These are phyloP conservation scores for Teratosphaeria pseudoeucalypti DNA, from an alignment of 2,329 filamentous ascomycete genomes.

Conservation along the genomic window DNA sequence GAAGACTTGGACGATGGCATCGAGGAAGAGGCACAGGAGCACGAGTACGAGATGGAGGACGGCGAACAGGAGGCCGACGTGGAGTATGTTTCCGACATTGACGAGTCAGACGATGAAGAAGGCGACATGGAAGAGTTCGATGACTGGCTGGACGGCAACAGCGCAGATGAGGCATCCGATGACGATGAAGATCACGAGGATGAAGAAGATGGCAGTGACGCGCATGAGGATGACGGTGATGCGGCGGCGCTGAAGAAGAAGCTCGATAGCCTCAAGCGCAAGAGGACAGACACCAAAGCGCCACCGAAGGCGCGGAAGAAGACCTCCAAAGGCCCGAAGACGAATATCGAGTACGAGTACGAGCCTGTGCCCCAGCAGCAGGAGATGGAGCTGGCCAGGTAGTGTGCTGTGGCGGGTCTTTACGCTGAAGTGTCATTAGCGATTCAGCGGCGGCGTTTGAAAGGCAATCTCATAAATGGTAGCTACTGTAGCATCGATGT, in stretches of 20 bases:
- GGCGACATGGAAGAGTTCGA: conserved; percentile 76
- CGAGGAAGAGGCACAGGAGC: conserved; percentile 58
- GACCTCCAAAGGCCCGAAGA: conserved; percentile 46
- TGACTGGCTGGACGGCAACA: conserved; percentile 78
- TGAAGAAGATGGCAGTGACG: conserved; percentile 38
- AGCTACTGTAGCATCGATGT: background rate
- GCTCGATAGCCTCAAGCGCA: conserved; percentile 46
- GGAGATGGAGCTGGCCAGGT: conserved; percentile 24
- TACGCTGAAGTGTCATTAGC: background rate
- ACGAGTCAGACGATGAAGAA: conserved; percentile 62
- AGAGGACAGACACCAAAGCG: conserved; percentile 38
- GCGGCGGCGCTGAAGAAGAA: conserved; percentile 49
- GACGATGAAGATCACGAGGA: conserved; percentile 47
- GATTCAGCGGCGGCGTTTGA: background rate
- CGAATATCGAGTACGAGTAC: conserved; percentile 70
- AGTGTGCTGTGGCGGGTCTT: background rate
- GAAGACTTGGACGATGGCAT: conserved; percentile 83
- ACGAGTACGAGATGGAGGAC: conserved; percentile 46
- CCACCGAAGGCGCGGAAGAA: conserved; percentile 50
- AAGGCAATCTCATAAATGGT: background rate
- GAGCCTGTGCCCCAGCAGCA: conserved; percentile 50
- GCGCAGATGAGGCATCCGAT: conserved; percentile 44
- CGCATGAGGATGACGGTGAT: conserved; percentile 40
- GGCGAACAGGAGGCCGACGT: conserved; percentile 56
- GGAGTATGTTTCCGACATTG: conserved; percentile 88